Evolutionary conservation across 2,329 filamentous ascomycete species (phyloP).

Genomic region (Penicillium paneum): DNA sequence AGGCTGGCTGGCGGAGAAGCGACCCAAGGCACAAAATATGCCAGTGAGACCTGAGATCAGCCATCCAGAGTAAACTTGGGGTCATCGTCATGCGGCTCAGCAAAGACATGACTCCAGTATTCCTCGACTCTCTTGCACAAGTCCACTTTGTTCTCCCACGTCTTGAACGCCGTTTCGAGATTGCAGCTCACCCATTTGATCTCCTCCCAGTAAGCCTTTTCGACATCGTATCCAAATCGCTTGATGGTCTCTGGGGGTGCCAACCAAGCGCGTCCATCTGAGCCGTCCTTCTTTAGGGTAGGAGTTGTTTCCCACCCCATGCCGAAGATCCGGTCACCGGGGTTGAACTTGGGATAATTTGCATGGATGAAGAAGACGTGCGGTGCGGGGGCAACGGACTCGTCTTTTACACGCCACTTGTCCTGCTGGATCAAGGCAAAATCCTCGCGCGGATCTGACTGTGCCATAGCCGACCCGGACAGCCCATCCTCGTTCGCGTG

Average conservation of each 20-base stretch:
- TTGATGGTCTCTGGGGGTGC: conserved; percentile 32
- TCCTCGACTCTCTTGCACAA: conserved; percentile 32
- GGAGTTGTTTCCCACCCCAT: conserved; percentile 38
- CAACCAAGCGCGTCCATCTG: conserved; percentile 38
- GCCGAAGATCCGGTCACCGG: conserved; percentile 39
- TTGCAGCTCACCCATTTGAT: conserved; percentile 42
- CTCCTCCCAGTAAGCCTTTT: conserved; percentile 42
- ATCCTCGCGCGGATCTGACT: conserved; percentile 41
- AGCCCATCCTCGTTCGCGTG: conserved; percentile 29
- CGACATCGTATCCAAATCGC: conserved; percentile 41
- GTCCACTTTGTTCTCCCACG: conserved; percentile 34
- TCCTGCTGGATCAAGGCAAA: conserved; percentile 31
- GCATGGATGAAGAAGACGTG: conserved; percentile 42
- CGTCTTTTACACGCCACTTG: conserved; percentile 35
- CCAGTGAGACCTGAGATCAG: conserved; percentile 9
- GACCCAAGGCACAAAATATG: not conserved
- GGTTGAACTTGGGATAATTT: conserved; percentile 44
- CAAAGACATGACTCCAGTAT: conserved; percentile 38
- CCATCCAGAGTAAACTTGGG: conserved; percentile 29
- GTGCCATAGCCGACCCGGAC: conserved; percentile 38
- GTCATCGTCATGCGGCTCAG: conserved; percentile 32
- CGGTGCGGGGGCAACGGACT: conserved; percentile 30
- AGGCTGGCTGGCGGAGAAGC: not conserved
- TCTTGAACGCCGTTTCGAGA: conserved; percentile 33
- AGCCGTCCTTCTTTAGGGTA: conserved; percentile 35